Evolutionary conservation across 371 early-diverging fungal genomes (phyloP), one percentile per base, ranked within the genome.

Genomic region (Syncephalastrum contaminatum): DNA sequence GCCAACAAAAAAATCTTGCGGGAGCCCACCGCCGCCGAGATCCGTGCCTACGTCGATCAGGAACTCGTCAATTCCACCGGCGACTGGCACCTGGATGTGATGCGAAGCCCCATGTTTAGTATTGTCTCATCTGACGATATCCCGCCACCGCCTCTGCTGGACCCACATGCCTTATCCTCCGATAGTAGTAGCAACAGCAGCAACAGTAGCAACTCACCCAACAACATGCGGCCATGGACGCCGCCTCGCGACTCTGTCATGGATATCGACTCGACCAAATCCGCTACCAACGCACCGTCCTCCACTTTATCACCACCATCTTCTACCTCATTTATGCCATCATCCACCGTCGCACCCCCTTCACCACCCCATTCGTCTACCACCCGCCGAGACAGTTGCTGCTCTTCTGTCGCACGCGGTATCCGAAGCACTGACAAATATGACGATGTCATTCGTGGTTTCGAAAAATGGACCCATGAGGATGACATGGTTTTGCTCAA

Each of bases 361-460:
- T 14, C 43, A 36, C 41, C 41, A 4, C 25, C 39, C 10, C 25
- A 57, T 21, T 14, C 60, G 43, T 49, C 46, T 72, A 43, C 59
- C 69, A 14, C 69, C 60, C 0, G 60, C 57, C 15, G 36, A 30
- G 36, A 8, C 36, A 30, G 36, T 12, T 30, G 36, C 36, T 30
- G 36, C 36, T 30, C 36, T 10, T 30, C 36, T 30, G 36, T 30
- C 12, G 36, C 36, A 10, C 36, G 36, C 0, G 36, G 36, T 30
- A 30, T 30, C 36, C 36, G 36, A 30, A 30, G 36, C 36, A 44
- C 21, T 10, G 53, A 63, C 6, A 72, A 72, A 54, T 70, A 51
- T 40, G 69, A 73, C 30, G 73, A 76, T 27, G 60, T 67, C 1
- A 70, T 76, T 24, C 64, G 71, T 15, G 77, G 77, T 16, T 76